Percentiles rank a stretch among this genome's conserved stretches.
Evolutionary conservation across 352 stramenopile species (phyloP).

Genomic region (Phytophthora europaea): DNA sequence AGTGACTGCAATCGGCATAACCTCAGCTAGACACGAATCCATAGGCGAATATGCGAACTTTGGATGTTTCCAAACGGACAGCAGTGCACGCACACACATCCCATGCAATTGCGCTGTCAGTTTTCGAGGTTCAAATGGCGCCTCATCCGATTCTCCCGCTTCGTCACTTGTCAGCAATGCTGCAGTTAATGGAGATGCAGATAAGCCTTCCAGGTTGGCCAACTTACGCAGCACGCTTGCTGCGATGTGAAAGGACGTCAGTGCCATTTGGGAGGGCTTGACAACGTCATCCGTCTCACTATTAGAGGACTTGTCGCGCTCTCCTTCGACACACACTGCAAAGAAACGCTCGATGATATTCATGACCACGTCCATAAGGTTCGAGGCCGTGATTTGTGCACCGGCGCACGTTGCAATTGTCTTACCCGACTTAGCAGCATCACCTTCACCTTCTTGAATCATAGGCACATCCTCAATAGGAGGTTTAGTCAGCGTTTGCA

Average conservation of each 20-base stretch:
- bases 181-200: slow-evolving; percentile 68
- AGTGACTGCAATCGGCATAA: slow-evolving; percentile 78
- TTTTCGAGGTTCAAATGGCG: slow-evolving; percentile 58
- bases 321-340: slow-evolving; percentile 34
- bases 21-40: slow-evolving; percentile 63
- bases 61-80: slow-evolving; percentile 70
- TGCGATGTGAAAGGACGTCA: slow-evolving; percentile 77
- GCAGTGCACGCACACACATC: slow-evolving; percentile 63
- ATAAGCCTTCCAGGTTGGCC: slow-evolving; percentile 76
- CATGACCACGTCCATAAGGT: slow-evolving; percentile 66
- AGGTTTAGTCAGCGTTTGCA: slow-evolving; percentile 13
- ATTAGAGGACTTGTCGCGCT: slow-evolving; percentile 8
- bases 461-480: slow-evolving; percentile 44
- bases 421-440: slow-evolving; percentile 22
- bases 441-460: slow-evolving; percentile 27
- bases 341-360: slow-evolving; percentile 60
- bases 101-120: slow-evolving; percentile 73
- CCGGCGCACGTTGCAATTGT: slow-evolving; percentile 37
- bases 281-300: not conserved
- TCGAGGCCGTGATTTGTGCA: slow-evolving; percentile 44
- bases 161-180: slow-evolving; percentile 69
- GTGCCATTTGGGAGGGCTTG: slow-evolving; percentile 62
- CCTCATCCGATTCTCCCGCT: slow-evolving; percentile 33
- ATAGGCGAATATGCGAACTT: slow-evolving; percentile 54
- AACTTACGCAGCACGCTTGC: slow-evolving; percentile 67